Base-by-base conservation (phyloP, 2,329 filamentous ascomycete species). In the Aspergillus quadrilineatus region DNA sequence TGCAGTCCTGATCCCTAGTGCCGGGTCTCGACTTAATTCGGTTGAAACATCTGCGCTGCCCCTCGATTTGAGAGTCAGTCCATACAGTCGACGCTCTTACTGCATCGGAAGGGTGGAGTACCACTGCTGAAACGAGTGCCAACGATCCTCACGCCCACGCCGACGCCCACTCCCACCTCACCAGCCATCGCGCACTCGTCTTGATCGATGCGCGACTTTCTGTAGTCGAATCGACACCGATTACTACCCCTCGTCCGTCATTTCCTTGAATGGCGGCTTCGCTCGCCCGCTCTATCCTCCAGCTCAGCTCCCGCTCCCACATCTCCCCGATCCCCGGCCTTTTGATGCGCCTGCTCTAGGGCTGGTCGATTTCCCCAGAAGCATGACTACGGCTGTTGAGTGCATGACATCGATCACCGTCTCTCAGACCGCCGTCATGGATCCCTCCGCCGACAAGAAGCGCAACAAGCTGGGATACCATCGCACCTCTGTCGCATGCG, bases 391-490 rank as follows among this genome's bases (percentile, higher is more conserved):
- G 60, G 69, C 64, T 58, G 64, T 73, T 59, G 64, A 72, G 63
- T 65, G 62, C 57, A 69, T 70, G 65, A 61, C 65, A 65, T 64
- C 68, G 59, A 67, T 67, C 64, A 65, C 66, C 59, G 69, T 61
- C 61, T 65, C 67, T 53, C 67, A 71, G 60, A 63, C 60, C 60
- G 61, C 69, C 58, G 63, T 63, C 59, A 75, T 75, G 73, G 74
- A 76, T 48, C 64, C 67, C 45, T 69, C 68, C 51, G 80, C 83
- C 36, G 84, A 89, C 65, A 89, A 89, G 71, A 85, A 86, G 69
- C 86, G 92, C 69, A 97, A 96, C 74, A 97, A 96, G 76, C 82
- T 97, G 59, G 93, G 93, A 39, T 97, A 97, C 72, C 93, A 97
- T 77, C 86, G 93, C 69, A 96, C 92, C 36, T 95, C 92, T 44